Conservation (phyloP, 192 early-diverging fungal species). For the Chytriomyces confervae region DNA sequence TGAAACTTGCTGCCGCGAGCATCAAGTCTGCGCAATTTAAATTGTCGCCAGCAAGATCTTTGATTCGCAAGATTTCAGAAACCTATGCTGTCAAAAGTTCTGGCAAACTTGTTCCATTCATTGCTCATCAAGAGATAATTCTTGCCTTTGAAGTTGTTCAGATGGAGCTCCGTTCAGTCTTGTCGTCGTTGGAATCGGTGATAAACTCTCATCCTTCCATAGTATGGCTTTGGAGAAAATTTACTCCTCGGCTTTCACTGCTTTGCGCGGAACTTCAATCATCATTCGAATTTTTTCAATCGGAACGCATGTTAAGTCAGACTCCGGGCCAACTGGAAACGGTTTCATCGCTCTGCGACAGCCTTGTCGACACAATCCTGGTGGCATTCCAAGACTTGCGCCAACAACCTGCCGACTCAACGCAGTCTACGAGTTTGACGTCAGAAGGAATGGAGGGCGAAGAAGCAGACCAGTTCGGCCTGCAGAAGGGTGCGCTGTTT, state of each 20-base stretch:
- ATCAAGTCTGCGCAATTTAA: conserved; percentile 17
- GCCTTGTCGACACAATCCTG: conserved; percentile 50
- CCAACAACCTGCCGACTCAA: conserved; percentile 2
- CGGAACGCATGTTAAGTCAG: neutral
- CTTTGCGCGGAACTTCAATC: neutral
- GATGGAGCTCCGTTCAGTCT: too few relatives aligned
- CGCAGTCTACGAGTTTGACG: neutral
- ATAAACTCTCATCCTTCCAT: neutral
- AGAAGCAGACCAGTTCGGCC: conserved; percentile 54
- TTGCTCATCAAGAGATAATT: conserved; percentile 8
- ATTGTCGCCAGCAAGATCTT: neutral
- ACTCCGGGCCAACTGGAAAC: neutral
- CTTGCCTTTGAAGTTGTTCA: neutral
- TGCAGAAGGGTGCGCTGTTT: conserved; percentile 28
- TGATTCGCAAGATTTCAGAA: too few relatives aligned
- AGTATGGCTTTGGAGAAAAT: conserved; percentile 20
- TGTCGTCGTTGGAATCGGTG: neutral
- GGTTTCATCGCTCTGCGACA: conserved; percentile 15
- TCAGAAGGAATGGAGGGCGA: conserved; percentile 45
- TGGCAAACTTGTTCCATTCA: conserved; percentile 15
- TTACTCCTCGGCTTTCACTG: neutral
- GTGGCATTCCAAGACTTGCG: conserved; percentile 52
- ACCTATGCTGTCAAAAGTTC: neutral
- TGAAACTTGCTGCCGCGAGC: neutral
- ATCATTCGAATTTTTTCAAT: neutral